Evolutionary conservation across 352 stramenopile genomes (phyloP), one percentile per base, ranked within the genome.

Genomic region (Globisporangium cystogenes): DNA sequence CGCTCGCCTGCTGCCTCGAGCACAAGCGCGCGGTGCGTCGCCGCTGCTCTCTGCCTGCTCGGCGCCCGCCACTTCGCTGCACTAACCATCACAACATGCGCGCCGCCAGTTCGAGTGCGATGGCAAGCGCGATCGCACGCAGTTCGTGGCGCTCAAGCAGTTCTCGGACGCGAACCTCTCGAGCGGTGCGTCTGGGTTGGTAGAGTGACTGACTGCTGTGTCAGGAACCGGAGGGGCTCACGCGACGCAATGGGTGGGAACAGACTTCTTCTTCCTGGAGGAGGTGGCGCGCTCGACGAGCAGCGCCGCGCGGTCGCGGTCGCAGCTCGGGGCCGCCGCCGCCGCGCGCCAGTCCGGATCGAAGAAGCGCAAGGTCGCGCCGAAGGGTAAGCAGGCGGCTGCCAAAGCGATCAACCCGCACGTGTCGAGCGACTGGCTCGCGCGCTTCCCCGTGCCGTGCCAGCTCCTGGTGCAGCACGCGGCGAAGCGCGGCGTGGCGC

Each of bases 71-170:
- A n/a, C n/a, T n/a, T n/a, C n/a, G n/a, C n/a, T n/a, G n/a, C n/a
- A n/a, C n/a, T n/a, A n/a, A n/a, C n/a, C n/a, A n/a, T n/a, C n/a
- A n/a, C n/a, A n/a, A n/a, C n/a, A n/a, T n/a, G n/a, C 26, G 26
- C 26, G 26, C 26, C n/a, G 26, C 26, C 48, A 93, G 83, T 86
- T 80, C 50, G 65, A 76, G 20, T 94, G 83, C 65, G 73, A 88
- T 50, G 83, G 83, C 44, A 92, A 92, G 62, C 77, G 83, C 27
- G 81, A 94, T 43, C 83, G 81, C 26, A 91, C 83, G 53, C 90
- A 94, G 68, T 94, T 67, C 55, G 74, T 94, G 35, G 46, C 53
- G 26, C 48, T 86, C 23, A 87, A 91, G 54, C 57, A 76, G 31
- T 94, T 94, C 52, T 80, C 71, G 1, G 79, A 94, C 46, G 72